Base-by-base conservation (phyloP, 192 early-diverging fungal genomes). In the Dimargaris cristalligena region DNA sequence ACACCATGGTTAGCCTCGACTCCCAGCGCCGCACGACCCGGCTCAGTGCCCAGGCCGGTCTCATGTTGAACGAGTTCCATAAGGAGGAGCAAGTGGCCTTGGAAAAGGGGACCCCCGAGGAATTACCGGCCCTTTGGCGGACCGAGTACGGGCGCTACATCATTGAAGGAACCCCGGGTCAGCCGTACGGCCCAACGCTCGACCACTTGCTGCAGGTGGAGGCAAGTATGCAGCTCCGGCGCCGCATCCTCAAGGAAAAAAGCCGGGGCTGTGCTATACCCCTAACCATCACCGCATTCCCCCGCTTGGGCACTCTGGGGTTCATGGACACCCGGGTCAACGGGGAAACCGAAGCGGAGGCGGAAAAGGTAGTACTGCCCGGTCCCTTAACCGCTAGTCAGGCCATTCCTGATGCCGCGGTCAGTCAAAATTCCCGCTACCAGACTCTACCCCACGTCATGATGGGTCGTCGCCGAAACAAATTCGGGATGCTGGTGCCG, bases 131-230 rank as follows among this genome's bases (percentile, higher is more conserved):
- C 30, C 77, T 82, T 20, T 92, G 89, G 88, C 78, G 81, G 60
- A 85, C 86, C 23, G 90, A 92, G 63, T 89, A 84, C 65, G 90
- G 83, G 32, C 70, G 86, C 29, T 92, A 84, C 70, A 92, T 92
- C 88, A 63, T 90, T 58, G 90, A 92, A 64, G 80, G 83, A 31
- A 91, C 88, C 1, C 90, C 90, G 16, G 85, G 84, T 6, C 59
- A 63, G 3, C 90, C 90, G 0, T 92, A 90, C 63, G 87, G 87
- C 51, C 70, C 73, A 10, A 78, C 80, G 26, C 63, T 89, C 34
- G 68, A 76, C 18, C 83, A 91, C 67, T 58, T 91, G 20, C 63
- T 88, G 26, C 61, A 60, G 25, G 88, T 90, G 0, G 87, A 92
- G 63, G 64, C 70, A 33, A 91, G 84, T 67, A 91, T 92, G 90